phyloP scores from a whole-genome alignment of 176 grass and related monocot species.

The Eleusine coracana region DNA sequence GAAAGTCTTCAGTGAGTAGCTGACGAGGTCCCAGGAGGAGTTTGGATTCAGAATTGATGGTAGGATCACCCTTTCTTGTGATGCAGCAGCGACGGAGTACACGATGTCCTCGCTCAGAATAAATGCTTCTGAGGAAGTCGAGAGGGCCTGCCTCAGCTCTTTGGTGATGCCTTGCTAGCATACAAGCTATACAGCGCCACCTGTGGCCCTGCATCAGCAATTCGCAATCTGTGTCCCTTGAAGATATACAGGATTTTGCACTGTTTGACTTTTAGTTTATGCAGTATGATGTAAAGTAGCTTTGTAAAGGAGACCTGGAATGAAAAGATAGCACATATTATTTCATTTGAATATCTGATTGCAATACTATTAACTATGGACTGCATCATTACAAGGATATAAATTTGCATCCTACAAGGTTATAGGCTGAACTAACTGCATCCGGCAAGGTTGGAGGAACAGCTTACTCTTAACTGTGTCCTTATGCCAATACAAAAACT shows the following conservation, averaged over 20 bases:
- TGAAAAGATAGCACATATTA: background rate
- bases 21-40: slow-evolving; percentile 52
- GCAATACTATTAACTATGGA: background rate
- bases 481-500: slow-evolving; percentile 9
- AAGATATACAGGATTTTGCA: background rate
- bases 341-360: slow-evolving; percentile 9
- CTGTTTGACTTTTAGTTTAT: background rate
- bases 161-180: slow-evolving; percentile 30
- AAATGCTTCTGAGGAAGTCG: slow-evolving; percentile 38
- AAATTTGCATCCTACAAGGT: slow-evolving; percentile 26
- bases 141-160: slow-evolving; percentile 49
- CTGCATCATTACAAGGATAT: background rate
- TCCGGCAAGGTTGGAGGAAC: background rate
- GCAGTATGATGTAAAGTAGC: slow-evolving; percentile 17
- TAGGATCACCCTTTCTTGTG: slow-evolving; percentile 58
- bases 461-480: background rate
- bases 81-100: slow-evolving; percentile 52
- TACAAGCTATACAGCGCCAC: slow-evolving; percentile 2
- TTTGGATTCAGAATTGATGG: slow-evolving; percentile 47
- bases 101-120: slow-evolving; percentile 47
- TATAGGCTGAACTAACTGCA: background rate
- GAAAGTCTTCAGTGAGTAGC: slow-evolving; percentile 40
- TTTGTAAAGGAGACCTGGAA: slow-evolving; percentile 16
- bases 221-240: slow-evolving; percentile 28
- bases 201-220: slow-evolving; percentile 21